phyloP scores from a whole-genome alignment of 2,329 filamentous ascomycete genomes.

The Sarocladium kiliense region DNA sequence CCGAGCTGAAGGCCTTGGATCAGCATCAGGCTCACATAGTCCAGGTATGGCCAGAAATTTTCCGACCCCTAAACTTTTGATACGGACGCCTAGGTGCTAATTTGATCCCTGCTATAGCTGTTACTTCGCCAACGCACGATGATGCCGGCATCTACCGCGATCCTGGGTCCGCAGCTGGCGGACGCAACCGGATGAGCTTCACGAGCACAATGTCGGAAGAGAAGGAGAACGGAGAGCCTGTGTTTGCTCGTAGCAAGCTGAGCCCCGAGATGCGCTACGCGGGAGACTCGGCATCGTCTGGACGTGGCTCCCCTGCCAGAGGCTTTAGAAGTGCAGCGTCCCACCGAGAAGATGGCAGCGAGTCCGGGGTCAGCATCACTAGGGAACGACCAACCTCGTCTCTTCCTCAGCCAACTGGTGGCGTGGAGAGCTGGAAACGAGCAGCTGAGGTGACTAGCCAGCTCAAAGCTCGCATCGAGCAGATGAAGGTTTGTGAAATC shows the following conservation, averaged over 20 bases:
- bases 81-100: no score
- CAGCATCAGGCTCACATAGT: slow-evolving; percentile 30
- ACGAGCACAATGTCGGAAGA: slow-evolving; percentile 67
- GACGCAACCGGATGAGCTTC: slow-evolving; percentile 54
- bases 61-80: not conserved
- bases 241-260: slow-evolving; percentile 45
- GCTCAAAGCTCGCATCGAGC: slow-evolving; percentile 93
- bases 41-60: slow-evolving; percentile 21
- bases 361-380: slow-evolving; percentile 20
- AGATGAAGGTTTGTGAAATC: slow-evolving; percentile 71
- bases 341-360: slow-evolving; percentile 27
- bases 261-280: slow-evolving; percentile 50
- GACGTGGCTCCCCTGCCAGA: slow-evolving; percentile 54
- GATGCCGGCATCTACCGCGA: slow-evolving; percentile 58
- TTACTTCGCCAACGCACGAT: slow-evolving; percentile 50
- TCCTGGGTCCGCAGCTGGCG: slow-evolving; percentile 31
- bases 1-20: slow-evolving; percentile 49
- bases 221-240: slow-evolving; percentile 63
- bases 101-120: slow-evolving; percentile 16
- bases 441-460: slow-evolving; percentile 97
- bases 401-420: slow-evolving; percentile 27
- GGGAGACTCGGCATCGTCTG: slow-evolving; percentile 46
- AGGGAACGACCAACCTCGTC: slow-evolving; percentile 29
- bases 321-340: slow-evolving; percentile 39
- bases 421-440: slow-evolving; percentile 83